Percentiles rank a stretch among this genome's conserved stretches.
Evolutionary conservation across 192 early-diverging fungal genomes (phyloP).

Genomic region (Umbelopsis sp.): DNA sequence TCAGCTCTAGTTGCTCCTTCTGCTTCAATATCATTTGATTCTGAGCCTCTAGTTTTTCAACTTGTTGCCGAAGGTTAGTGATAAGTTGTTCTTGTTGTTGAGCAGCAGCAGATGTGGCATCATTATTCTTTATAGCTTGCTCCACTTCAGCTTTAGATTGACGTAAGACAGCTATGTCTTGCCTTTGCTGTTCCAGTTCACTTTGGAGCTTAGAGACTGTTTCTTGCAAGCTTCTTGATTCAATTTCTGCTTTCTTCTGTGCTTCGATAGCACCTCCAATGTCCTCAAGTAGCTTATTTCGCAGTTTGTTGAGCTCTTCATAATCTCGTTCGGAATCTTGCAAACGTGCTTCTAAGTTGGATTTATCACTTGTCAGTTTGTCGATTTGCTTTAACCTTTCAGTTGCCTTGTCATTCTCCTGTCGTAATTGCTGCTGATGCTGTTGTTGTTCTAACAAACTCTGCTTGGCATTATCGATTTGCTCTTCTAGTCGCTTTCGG

Average conservation of each 20-base stretch:
- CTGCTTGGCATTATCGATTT: conserved; percentile 25
- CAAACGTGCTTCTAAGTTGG: conserved; percentile 39
- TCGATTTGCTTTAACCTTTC: conserved; percentile 46
- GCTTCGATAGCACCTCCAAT: conserved; percentile 22
- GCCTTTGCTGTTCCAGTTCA: conserved; percentile 21
- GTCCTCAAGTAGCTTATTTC: conserved; percentile 29
- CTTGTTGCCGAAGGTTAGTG: conserved; percentile 40
- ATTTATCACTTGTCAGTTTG: conserved; percentile 42
- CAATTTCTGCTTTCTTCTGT: conserved; percentile 36
- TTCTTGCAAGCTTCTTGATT: conserved; percentile 18
- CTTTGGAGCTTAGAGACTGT: conserved; percentile 34
- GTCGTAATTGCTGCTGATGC: conserved; percentile 28
- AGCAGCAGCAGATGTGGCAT: neutral
- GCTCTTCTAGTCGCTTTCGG: conserved; percentile 46
- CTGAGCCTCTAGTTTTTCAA: conserved; percentile 48
- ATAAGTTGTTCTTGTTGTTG: conserved; percentile 24
- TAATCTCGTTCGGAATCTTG: conserved; percentile 32
- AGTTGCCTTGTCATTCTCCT: conserved; percentile 37
- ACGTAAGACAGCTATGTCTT: conserved; percentile 12
- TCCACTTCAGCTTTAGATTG: conserved; percentile 38
- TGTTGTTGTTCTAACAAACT: conserved; percentile 34
- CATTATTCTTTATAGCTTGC: neutral
- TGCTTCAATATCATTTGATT: conserved; percentile 38
- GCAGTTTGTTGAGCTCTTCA: conserved; percentile 24
- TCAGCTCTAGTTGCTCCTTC: conserved; percentile 27